Evolutionary conservation across 192 early-diverging fungal species (phyloP), one percentile per base, ranked within the genome.

Genomic region (Gamsiella multidivaricata): DNA sequence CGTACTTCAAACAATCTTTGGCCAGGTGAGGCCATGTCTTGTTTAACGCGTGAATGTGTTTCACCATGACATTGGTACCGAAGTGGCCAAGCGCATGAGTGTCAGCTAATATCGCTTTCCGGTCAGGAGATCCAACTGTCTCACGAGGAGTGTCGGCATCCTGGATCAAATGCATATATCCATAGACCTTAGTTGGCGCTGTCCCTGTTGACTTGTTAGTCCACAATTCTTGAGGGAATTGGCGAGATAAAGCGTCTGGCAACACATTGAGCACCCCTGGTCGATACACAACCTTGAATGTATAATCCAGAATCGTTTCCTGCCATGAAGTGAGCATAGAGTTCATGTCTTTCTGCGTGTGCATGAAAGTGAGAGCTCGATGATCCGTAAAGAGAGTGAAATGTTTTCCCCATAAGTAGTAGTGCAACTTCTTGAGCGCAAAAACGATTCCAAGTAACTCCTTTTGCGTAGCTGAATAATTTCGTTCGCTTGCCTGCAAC

Each of bases 401-500:
- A n/a, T 46, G 54, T 17, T 39, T 51, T 20, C 31, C 53, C 65
- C 54, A 67, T 28, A 67, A 32, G 34, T 57, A 67, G 15, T 49
- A 67, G 36, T 57, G 65, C 11, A 67, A 67, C 32, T 47, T 47
- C 8, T 50, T 49, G 25, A 69, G 57, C 18, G 55, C 67, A 53
- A 69, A 60, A 3, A 69, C 67, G 17, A 69, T 69, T 5, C 45
- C 47, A 28, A 69, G 31, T 17, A 64, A 37, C 25, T 64, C 62
- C 57, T 68, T 64, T 37, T 79, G 54, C 6, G 79, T 75, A 3
- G 82, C 65, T 33, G 50, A 62, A 29, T 74, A 83, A 23, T 47
- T 60, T n/a, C 71, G 17, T 32, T 83, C 70, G 1, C 70, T 22
- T n/a, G 43, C 39, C 28, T 66, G 62, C 1, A 80, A 26, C 0